Percentiles rank a stretch among this genome's conserved stretches.
Evolutionary conservation across 2,329 filamentous ascomycete genomes (phyloP).

Genomic region (Pyrenophora seminiperda): DNA sequence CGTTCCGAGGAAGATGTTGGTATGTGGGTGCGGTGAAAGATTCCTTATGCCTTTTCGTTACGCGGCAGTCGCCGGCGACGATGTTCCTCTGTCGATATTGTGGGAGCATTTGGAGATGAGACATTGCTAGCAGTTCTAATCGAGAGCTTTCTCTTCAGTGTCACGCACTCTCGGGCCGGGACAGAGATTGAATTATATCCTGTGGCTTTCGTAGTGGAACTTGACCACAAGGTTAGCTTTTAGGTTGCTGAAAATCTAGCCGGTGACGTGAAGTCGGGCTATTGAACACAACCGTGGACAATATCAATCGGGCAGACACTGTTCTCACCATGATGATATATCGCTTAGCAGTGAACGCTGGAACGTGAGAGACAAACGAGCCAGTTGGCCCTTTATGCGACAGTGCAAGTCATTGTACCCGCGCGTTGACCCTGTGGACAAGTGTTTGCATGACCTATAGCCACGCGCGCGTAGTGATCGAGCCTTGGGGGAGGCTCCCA

Average conservation of each 20-base stretch:
- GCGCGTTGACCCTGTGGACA: background rate
- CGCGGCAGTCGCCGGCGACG: background rate
- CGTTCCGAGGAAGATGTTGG: background rate
- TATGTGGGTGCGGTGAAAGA: background rate
- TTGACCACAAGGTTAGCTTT: background rate
- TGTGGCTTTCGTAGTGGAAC: background rate
- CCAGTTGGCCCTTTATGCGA: background rate
- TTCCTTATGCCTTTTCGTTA: background rate
- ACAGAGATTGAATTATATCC: background rate
- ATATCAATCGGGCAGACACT: background rate
- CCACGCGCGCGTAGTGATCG: background rate
- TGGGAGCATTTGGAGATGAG: background rate
- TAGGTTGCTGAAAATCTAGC: background rate
- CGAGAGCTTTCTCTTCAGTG: background rate
- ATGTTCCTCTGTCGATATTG: background rate
- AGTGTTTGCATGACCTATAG: slow-evolving; percentile 6
- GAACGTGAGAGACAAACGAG: slow-evolving; percentile 3
- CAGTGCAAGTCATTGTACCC: background rate
- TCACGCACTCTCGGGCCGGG: background rate
- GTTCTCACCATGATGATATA: slow-evolving; percentile 5
- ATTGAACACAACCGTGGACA: background rate
- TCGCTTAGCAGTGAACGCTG: background rate
- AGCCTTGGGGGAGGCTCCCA: background rate
- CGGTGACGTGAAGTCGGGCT: background rate
- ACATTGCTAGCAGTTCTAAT: background rate